Percentiles rank a stretch among this genome's conserved stretches.
These are phyloP conservation scores for Discostella stelligeroides DNA, from an alignment of 108 stramenopile genomes.

Conservation along the genomic window DNA sequence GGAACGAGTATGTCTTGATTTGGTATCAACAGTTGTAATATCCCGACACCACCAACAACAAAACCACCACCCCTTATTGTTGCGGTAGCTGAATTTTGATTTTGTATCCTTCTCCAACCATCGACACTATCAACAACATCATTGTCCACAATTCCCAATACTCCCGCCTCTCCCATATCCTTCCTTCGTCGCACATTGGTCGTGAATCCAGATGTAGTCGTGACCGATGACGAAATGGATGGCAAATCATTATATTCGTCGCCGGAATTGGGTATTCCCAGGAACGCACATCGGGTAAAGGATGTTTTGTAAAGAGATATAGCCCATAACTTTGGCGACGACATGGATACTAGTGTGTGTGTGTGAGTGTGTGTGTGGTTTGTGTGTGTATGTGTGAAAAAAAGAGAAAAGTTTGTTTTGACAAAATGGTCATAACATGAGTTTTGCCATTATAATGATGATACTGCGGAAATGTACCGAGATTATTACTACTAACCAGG, in stretches of 20 bases:
- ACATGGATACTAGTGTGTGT: slow-evolving; percentile 49
- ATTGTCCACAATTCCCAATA: slow-evolving; percentile 4
- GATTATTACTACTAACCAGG: neutral
- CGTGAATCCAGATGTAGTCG: slow-evolving; percentile 6
- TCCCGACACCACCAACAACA: slow-evolving; percentile 26
- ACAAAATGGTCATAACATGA: neutral
- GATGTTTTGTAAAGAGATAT: slow-evolving; percentile 61
- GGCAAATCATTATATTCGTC: slow-evolving; percentile 48
- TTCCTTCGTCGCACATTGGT: slow-evolving; percentile 11
- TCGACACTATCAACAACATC: slow-evolving; percentile 13
- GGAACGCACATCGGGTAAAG: slow-evolving; percentile 55
- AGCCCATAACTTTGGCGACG: slow-evolving; percentile 59
- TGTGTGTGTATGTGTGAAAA: neutral
- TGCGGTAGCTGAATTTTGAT: too few relatives aligned
- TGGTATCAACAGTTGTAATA: slow-evolving; percentile 58
- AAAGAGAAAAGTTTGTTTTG: neutral
- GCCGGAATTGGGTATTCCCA: slow-evolving; percentile 21
- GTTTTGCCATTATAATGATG: neutral
- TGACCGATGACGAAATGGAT: slow-evolving; percentile 34
- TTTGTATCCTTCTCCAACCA: slow-evolving; percentile 14
- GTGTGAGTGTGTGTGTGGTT: neutral
- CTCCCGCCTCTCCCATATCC: slow-evolving; percentile 23
- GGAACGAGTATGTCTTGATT: slow-evolving; percentile 52
- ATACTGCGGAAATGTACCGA: neutral
- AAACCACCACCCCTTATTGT: neutral